Evolutionary conservation across 768 basidiomycete genomes (phyloP), one percentile per base, ranked within the genome.

Genomic region (Boletus bicolor): DNA sequence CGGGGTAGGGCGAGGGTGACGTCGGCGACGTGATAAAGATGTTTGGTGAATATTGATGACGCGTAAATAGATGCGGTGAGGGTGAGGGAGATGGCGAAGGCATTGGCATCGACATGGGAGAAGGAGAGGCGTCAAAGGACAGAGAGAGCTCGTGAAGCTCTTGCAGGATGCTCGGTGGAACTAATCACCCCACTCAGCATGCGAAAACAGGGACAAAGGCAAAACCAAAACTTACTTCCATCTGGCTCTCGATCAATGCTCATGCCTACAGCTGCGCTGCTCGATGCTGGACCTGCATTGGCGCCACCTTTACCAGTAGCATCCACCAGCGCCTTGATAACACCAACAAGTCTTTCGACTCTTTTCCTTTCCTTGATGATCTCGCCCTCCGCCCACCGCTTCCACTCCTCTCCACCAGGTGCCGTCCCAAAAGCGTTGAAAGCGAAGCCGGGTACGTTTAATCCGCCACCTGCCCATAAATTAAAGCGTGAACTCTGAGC

Each of bases 21-120:
- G 73, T 72, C 3, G 89, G 86, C 0, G 85, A 84, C 4, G 86
- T 91, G 61, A 91, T 77, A 65, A 79, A 87, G 61, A 91, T 89
- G 60, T 88, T 86, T 9, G 88, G 87, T 51, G 77, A 82, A 41
- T 71, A 54, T 11, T 46, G 68, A 7, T 52, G 59, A 5, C 55
- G 55, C 4, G 56, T 44, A 10, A 56, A 47, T 34, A 49, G 32
- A 45, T 66, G 55, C 0, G 68, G 70, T 2, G 68, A 68, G 2
- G 64, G 66, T 0, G 68, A 72, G 0, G 68, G 70, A 0, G 68
- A 72, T 1, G 69, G 67, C 0, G 69, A 70, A 12, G 54, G 61
- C 2, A 66, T 49, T 8, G 59, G 17, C 34, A 58, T 49, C 10
- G 62, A 28, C 24, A 56, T 9, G 6, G 67, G 57, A 19, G 67